Percentiles rank a stretch among this genome's conserved stretches.
These are phyloP conservation scores for Globisporangium splendens DNA, from an alignment of 352 stramenopile species.

Conservation along the genomic window DNA sequence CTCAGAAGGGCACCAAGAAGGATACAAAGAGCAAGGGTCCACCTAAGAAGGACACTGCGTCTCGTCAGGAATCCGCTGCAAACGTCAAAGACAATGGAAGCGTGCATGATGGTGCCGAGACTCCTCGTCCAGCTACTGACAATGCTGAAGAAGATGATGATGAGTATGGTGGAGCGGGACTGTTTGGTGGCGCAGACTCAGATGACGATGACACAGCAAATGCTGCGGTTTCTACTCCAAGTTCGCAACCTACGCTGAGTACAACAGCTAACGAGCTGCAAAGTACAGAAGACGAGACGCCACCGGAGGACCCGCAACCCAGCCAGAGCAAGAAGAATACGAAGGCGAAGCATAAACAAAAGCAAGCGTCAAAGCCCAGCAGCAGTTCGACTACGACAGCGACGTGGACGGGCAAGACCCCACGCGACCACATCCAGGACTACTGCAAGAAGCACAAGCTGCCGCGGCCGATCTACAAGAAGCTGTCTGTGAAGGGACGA, in stretches of 20 bases:
- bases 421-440: slow-evolving; percentile 86
- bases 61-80: no score
- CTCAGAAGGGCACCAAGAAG: neutral
- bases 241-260: neutral
- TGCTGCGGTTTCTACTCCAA: neutral
- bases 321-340: neutral
- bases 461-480: slow-evolving; percentile 74
- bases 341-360: slow-evolving; percentile 35
- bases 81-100: neutral
- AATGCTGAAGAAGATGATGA: slow-evolving; percentile 6
- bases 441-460: slow-evolving; percentile 87
- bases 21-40: slow-evolving; percentile 8
- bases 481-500: slow-evolving; percentile 17
- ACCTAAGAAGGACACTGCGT: neutral
- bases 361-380: slow-evolving; percentile 23
- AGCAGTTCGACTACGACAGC: slow-evolving; percentile 21
- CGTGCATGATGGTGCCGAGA: neutral
- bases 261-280: neutral
- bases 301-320: neutral
- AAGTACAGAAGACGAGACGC: neutral
- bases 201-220: neutral
- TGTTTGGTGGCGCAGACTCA: neutral
- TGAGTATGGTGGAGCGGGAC: neutral
- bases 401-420: slow-evolving; percentile 78
- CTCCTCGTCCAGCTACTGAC: neutral